These are phyloP conservation scores for Cerrena zonata DNA, from an alignment of 1,284 basidiomycete genomes.

Conservation along the genomic window DNA sequence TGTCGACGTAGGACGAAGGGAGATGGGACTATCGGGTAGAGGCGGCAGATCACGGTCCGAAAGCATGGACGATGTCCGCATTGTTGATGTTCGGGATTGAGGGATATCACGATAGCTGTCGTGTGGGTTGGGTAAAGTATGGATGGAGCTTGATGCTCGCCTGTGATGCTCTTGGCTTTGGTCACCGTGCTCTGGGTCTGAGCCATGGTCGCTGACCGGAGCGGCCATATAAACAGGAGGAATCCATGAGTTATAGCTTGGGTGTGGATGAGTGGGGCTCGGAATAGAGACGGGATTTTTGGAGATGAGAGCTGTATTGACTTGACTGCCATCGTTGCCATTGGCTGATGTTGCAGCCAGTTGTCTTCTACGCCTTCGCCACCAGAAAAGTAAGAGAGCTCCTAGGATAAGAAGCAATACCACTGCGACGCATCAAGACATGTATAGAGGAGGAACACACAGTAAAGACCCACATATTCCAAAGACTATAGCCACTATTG, in stretches of 20 bases:
- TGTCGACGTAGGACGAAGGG: background rate
- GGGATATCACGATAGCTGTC: background rate
- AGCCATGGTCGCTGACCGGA: too few relatives aligned
- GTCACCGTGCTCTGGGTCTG: too few relatives aligned
- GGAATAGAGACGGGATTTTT: background rate
- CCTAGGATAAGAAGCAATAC: background rate
- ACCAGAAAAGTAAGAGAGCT: conserved; percentile 9
- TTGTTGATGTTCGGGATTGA: background rate
- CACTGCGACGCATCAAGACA: background rate
- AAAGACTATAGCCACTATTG: conserved; percentile 25
- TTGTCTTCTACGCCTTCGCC: conserved; percentile 8
- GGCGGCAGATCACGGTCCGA: background rate
- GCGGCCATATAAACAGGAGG: background rate
- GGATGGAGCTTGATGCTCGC: background rate
- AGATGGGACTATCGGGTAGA: background rate
- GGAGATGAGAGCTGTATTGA: background rate
- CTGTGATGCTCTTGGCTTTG: too few relatives aligned
- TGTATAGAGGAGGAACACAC: background rate
- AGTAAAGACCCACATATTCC: conserved; percentile 19
- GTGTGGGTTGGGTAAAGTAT: conserved; percentile 2
- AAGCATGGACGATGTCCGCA: background rate
- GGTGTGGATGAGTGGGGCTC: background rate
- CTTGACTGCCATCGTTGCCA: background rate
- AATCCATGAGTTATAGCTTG: background rate
- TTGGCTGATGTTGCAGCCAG: background rate